Evolutionary conservation across 129 eudicot species (phyloP), one percentile per base, ranked within the genome.

Genomic region (Artemisia argyi): DNA sequence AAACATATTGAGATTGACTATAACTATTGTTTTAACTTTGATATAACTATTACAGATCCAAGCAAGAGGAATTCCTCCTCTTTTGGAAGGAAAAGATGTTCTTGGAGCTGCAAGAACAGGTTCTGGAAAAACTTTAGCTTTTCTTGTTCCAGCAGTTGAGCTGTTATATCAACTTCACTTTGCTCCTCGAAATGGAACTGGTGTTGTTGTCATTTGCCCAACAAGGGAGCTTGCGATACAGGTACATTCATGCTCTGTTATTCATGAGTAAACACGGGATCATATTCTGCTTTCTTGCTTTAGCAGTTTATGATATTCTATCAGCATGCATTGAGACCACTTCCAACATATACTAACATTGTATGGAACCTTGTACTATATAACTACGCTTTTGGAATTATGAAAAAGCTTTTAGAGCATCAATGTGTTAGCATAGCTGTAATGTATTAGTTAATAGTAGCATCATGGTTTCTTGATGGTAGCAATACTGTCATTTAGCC

Each of bases 71-170:
- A 90, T 94, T 71, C 96, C 98, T n/a, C 92, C 87, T 15, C 91
- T 94, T 57, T 50, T 94, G 79, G 91, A 86, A 65, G 93, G 91
- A 7, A 84, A 94, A 68, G 96, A 94, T 88, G 96, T 94, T 62
- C 91, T 90, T 68, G 98, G 97, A 50, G 96, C 93, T 84, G 98
- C 98, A 67, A 90, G 91, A 71, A 88, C 97, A 3, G 98, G 96
- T 77, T 90, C 98, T 6, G 98, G 97, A 32, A 94, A 94, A 80
- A 90, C 98, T 13, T 85, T 94, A 71, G 97, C 98, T 14, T 90
- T 90, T 83, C 75, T 94, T 24, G 75, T 94, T 14, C 97, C 98
- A 6, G 98, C 98, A 12, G 89, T 90, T 6, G 98, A 94, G 74
- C 50, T 94, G 83, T 56, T 94, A 63, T 76, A 80, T 81, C 77